These are phyloP conservation scores for Acanthamoeba royreba DNA, from an alignment of 208 protist species.

Conservation along the genomic window DNA sequence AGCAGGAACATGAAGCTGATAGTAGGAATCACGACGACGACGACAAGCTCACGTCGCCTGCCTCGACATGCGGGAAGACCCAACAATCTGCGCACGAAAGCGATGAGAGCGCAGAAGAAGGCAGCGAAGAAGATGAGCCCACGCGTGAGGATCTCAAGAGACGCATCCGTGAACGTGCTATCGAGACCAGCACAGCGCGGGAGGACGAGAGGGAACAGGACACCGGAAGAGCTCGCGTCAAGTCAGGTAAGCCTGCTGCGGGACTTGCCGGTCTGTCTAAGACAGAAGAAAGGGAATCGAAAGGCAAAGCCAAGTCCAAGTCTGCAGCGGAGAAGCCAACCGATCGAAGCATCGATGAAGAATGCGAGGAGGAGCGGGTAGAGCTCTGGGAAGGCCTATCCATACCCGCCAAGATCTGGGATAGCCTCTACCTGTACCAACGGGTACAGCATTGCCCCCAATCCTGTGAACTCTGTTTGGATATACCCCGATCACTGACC, in stretches of 20 bases:
- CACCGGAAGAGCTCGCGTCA: no score
- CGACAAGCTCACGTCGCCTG: not conserved
- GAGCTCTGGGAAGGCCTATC: constrained; percentile 35
- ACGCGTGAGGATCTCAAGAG: no score
- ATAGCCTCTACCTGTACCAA: constrained; percentile 3
- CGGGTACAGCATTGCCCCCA: not conserved
- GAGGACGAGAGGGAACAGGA: not conserved
- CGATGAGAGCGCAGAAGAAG: not conserved
- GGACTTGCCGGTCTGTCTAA: no score
- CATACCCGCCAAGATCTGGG: constrained; percentile 6
- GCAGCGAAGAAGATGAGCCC: not conserved
- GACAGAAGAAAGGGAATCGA: no score
- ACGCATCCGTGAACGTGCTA: no score
- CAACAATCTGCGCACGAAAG: not conserved
- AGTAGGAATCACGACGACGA: not conserved
- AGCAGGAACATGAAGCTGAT: not conserved
- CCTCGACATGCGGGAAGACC: not conserved
- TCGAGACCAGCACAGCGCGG: no score
- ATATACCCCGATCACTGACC: not conserved
- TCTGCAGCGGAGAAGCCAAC: not conserved
- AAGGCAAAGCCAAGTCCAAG: not conserved
- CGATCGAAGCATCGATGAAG: no score
- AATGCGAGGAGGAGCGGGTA: not conserved
- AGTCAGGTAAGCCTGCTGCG: no score
- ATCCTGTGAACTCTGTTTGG: not conserved